Evolutionary conservation across 148 eudicot species (phyloP).

Genomic region (Euryodendron excelsum): DNA sequence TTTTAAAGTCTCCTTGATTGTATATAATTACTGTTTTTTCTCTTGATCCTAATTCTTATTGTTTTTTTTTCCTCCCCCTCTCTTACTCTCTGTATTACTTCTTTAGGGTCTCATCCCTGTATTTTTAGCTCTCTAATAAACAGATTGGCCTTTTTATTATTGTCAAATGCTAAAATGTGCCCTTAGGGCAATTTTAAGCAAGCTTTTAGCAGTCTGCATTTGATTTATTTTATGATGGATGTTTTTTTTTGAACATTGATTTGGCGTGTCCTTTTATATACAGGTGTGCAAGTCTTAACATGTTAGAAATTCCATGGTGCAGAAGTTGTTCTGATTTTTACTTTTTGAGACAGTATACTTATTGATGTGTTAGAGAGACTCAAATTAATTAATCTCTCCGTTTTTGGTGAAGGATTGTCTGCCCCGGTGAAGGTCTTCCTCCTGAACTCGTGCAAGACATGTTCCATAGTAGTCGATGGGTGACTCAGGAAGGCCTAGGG

Average conservation of each 20-base stretch:
- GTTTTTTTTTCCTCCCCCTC: too few relatives aligned
- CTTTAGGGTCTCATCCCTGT: too few relatives aligned
- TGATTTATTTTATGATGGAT: background rate
- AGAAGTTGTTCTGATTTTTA: background rate
- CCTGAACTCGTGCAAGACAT: conserved; percentile 83
- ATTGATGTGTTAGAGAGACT: background rate
- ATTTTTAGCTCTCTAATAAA: too few relatives aligned
- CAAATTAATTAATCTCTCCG: background rate
- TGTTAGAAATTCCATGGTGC: background rate
- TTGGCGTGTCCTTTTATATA: conserved; percentile 7
- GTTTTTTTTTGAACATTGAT: background rate
- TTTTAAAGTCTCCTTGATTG: too few relatives aligned
- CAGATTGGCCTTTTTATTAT: too few relatives aligned
- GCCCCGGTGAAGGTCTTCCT: conserved; percentile 91
- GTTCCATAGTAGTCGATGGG: conserved; percentile 82
- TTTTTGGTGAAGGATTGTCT: conserved; percentile 56
- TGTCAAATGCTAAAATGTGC: too few relatives aligned
- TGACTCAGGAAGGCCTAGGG: conserved; percentile 81
- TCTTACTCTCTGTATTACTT: too few relatives aligned
- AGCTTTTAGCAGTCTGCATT: background rate
- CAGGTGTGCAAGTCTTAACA: background rate
- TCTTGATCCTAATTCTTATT: too few relatives aligned
- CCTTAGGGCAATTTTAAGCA: too few relatives aligned
- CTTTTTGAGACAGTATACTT: background rate
- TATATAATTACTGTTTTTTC: too few relatives aligned